Base-by-base conservation (phyloP, 228 moss, liverwort and hornwort species). In the Sphagnum fallax region DNA sequence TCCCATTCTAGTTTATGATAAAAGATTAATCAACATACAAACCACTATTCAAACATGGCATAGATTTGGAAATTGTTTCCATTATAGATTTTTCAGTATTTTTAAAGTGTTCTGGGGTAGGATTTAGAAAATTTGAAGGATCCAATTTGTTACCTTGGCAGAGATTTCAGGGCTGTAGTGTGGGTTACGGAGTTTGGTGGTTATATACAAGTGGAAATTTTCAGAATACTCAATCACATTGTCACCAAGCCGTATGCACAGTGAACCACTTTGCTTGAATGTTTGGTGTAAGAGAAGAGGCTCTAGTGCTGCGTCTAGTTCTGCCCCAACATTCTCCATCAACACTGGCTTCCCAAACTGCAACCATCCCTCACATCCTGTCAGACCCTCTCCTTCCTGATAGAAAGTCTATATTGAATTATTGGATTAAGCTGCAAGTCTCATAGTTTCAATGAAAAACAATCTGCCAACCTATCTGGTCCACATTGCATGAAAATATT, bases 141-240 rank as follows among this genome's bases (percentile, higher is more conserved):
- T 32, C 32, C 32, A 32, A 32, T 18, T 10, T 14, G 48, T 52
- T 53, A 92, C 92, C 81, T 92, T 90, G 11, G 92, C 90, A 61
- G 84, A 92, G 50, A 90, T 88, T 55, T 92, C 90, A 1, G 92
- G 92, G 75, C 88, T 92, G 15, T 90, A 90, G 48, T 92, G 92
- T 15, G 90, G 92, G 63, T 90, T 92, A n/a, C 79, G 85, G 64
- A 92, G 80, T 67, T 92, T 92, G 16, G 92, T 90, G 53, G 92
- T 86, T 4, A 92, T 88, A 32, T 92, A 92, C 50, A 92, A 74
- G 47, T 65, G 81, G 63, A 90, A 92, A 68, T 90, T 68, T 73
- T 88, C 82, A 0, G 78, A 74, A 65, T 90, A 92, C 66, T 88
- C 86, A 66, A 92, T 84, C 12, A 90, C 60, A 62, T 88, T 92